Percentiles rank a stretch among this genome's conserved stretches.
phyloP scores from a whole-genome alignment of 1,284 basidiomycete species.

The Mrakiaceae sp. region DNA sequence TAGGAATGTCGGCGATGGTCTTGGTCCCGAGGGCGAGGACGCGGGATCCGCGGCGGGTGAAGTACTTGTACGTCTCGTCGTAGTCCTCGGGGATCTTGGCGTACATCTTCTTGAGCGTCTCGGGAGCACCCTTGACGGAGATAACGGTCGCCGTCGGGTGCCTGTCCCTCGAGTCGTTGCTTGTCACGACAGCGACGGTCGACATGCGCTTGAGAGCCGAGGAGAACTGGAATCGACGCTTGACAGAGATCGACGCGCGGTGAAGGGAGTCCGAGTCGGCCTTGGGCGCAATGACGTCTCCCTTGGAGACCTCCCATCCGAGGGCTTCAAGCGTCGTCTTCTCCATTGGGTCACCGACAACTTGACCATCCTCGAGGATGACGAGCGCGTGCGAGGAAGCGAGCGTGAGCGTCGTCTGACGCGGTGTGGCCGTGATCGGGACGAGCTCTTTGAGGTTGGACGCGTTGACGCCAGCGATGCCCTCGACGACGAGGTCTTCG shows the following conservation, averaged over 20 bases:
- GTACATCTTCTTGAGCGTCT: constrained; percentile 84
- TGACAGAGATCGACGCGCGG: constrained; percentile 55
- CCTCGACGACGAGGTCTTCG: constrained; percentile 87
- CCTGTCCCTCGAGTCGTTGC: constrained; percentile 35
- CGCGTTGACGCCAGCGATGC: constrained; percentile 67
- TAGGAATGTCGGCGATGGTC: constrained; percentile 55
- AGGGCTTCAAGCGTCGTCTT: constrained; percentile 88
- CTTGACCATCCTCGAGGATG: constrained; percentile 70
- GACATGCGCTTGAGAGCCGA: constrained; percentile 93
- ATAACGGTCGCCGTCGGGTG: constrained; percentile 26
- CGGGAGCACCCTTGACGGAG: constrained; percentile 87
- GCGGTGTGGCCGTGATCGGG: constrained; percentile 60
- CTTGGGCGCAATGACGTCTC: constrained; percentile 57
- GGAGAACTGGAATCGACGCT: constrained; percentile 89
- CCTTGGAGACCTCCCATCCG: constrained; percentile 75
- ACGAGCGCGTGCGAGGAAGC: constrained; percentile 94
- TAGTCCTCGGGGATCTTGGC: constrained; percentile 59
- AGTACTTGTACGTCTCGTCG: constrained; percentile 87
- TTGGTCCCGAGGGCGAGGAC: constrained; percentile 82
- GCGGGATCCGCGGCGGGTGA: constrained; percentile 76
- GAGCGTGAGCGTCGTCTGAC: constrained; percentile 74
- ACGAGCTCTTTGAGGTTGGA: constrained; percentile 55
- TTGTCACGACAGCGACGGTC: constrained; percentile 60
- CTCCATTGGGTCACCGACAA: constrained; percentile 99
- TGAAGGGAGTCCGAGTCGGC: constrained; percentile 44